phyloP scores from a whole-genome alignment of 805 yeast genomes.

The Sungouiozyma ichnusensis region DNA sequence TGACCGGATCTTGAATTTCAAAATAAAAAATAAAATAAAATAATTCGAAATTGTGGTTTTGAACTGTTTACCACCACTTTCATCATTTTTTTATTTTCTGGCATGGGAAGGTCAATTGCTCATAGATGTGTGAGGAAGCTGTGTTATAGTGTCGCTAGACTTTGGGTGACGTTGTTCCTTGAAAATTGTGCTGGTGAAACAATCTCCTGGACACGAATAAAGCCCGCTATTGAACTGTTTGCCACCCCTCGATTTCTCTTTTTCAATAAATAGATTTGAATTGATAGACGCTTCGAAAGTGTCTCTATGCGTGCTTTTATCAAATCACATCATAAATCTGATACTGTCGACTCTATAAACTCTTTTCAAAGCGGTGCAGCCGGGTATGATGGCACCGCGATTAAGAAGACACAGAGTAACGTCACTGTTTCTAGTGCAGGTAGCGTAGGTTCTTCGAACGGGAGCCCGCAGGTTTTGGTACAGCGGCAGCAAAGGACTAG shows the following conservation, averaged over 20 bases:
- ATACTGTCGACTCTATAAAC: conserved; percentile 17
- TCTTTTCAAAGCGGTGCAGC: neutral
- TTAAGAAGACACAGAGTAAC: neutral
- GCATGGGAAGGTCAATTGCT: too few species aligned
- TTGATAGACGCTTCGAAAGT: neutral
- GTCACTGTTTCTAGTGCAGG: neutral
- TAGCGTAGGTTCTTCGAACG: neutral
- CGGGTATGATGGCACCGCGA: neutral
- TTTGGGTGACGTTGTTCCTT: too few species aligned
- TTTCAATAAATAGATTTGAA: too few species aligned
- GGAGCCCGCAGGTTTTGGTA: conserved; percentile 1
- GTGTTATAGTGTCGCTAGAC: too few species aligned
- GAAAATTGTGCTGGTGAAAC: too few species aligned
- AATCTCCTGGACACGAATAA: neutral
- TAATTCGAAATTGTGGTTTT: neutral
- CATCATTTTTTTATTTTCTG: too few species aligned
- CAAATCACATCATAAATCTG: conserved; percentile 30
- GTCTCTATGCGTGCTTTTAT: conserved; percentile 31
- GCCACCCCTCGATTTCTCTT: too few species aligned
- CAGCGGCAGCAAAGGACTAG: conserved; percentile 1
- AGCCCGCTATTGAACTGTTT: too few species aligned
- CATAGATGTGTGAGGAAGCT: too few species aligned
- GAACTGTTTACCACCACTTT: too few species aligned
- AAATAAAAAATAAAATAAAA: too few species aligned
- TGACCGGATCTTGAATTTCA: neutral